Base-by-base conservation (phyloP, 441 rosid species). In the Raphanus hybrid region DNA sequence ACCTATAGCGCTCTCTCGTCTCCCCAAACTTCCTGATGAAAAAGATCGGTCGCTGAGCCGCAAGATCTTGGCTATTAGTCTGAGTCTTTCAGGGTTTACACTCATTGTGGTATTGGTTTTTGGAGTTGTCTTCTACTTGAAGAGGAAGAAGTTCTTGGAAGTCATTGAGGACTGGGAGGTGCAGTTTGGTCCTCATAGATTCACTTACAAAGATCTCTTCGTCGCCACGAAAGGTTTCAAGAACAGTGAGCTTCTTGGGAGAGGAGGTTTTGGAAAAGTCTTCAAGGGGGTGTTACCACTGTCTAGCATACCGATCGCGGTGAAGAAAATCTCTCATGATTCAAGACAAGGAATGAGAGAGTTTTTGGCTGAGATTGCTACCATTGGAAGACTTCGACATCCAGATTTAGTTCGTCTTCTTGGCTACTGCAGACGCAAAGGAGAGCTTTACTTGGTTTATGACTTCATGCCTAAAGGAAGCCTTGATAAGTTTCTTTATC, bases 191-290 rank as follows among this genome's bases (percentile, higher is more conserved):
- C 77, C 82, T 6, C 71, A 72, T 26, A 69, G 74, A 62, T 85
- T 83, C 70, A 54, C 67, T 35, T 83, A 76, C 71, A 64, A 71
- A 0, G 82, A 80, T 71, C 80, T 83, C 1, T 67, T 32, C 67
- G 35, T 29, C 0, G 82, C 86, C 12, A 68, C 29, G 41, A 77
- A 68, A 64, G 89, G 88, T 8, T 84, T 88, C 27, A 67, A 74
- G 6, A 82, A 84, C 29, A 82, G 43, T 4, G 83, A 83, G 43
- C 70, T 90, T 29, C 32, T 88, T 1, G 88, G 94, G 2, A 26
- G 37, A 3, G 92, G 92, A 34, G 90, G 88, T 0, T 90, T 90
- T 37, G 92, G 88, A 27, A 80, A 71, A 71, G 91, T 87, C 15
- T 87, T 82, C 11, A 77, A 52, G 45, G 93, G 93, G 15, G 41